A percentile compares a stretch with the other conserved stretches of the same genome.
Conservation (phyloP, 805 yeast genomes). For the Candida nanaspora region DNA sequence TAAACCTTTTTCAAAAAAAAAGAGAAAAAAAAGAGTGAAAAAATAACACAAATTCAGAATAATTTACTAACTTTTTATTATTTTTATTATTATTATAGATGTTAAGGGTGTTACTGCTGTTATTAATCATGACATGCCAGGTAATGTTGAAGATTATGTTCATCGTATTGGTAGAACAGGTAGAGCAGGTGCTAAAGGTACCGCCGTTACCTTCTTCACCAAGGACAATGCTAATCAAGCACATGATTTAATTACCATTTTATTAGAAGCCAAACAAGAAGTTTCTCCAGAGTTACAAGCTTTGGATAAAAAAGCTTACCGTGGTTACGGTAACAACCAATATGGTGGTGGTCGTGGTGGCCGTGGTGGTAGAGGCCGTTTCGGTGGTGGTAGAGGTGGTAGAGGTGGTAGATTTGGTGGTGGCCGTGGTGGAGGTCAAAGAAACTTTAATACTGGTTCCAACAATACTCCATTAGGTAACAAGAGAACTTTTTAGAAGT, state of each 20-base stretch:
- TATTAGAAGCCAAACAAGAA: slow-evolving; percentile 92
- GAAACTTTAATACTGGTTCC: slow-evolving; percentile 32
- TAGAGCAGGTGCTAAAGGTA: slow-evolving; percentile 96
- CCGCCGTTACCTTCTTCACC: slow-evolving; percentile 92
- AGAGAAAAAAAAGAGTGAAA: too few relatives aligned
- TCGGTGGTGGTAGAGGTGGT: slow-evolving; percentile 34
- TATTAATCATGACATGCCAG: slow-evolving; percentile 95
- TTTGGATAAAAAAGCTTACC: slow-evolving; percentile 69
- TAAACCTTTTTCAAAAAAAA: too few relatives aligned
- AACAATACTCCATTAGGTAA: slow-evolving; percentile 39
- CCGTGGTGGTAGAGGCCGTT: slow-evolving; percentile 41
- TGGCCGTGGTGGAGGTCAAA: slow-evolving; percentile 28
- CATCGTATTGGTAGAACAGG: slow-evolving; percentile 99
- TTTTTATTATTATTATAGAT: slow-evolving; percentile 42
- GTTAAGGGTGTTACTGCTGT: slow-evolving; percentile 96
- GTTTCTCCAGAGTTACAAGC: slow-evolving; percentile 74
- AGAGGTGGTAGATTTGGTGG: slow-evolving; percentile 27
- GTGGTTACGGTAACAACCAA: slow-evolving; percentile 47
- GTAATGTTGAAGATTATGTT: slow-evolving; percentile 96
- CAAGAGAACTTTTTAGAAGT: background rate
- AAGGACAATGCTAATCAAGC: slow-evolving; percentile 83
- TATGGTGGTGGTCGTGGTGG: slow-evolving; percentile 51
- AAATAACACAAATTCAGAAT: too few relatives aligned
- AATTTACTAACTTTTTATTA: background rate
- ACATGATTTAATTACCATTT: slow-evolving; percentile 78